Percentiles rank a stretch among this genome's conserved stretches.
These are phyloP conservation scores for Chlorophyllum brunneum DNA, from an alignment of 768 basidiomycete species.

Conservation along the genomic window DNA sequence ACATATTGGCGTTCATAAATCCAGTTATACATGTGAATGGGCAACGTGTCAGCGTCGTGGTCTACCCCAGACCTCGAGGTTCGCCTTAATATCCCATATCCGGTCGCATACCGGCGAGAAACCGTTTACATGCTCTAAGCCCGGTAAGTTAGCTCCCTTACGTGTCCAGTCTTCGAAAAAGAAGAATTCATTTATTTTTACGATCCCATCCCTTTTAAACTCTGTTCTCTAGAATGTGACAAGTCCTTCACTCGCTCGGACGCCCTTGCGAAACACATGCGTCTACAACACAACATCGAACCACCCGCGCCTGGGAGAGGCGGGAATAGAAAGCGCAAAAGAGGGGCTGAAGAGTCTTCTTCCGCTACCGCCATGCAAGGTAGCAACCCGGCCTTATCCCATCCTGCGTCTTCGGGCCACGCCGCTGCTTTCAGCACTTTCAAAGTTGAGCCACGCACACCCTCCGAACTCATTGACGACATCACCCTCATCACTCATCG, in stretches of 20 bases:
- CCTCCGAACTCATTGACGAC: constrained; percentile 37
- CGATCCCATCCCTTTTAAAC: constrained; percentile 10
- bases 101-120: constrained; percentile 94
- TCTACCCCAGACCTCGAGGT: constrained; percentile 81
- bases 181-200: constrained; percentile 10
- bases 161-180: constrained; percentile 11
- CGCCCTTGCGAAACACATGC: constrained; percentile 90
- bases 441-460: constrained; percentile 53
- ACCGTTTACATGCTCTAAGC: constrained; percentile 78
- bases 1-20: constrained; percentile 81
- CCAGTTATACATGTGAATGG: constrained; percentile 91
- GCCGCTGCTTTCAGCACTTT: constrained; percentile 49
- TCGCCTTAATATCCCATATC: constrained; percentile 87
- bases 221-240: constrained; percentile 68
- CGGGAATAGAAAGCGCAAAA: constrained; percentile 68
- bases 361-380: constrained; percentile 16
- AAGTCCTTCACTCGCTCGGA: constrained; percentile 95
- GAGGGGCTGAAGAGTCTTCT: constrained; percentile 35
- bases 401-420: constrained; percentile 2
- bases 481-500: constrained; percentile 22
- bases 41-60: constrained; percentile 74
- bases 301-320: constrained; percentile 73
- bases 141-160: constrained; percentile 48
- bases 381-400: background rate
- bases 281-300: constrained; percentile 78